phyloP scores from a whole-genome alignment of 495 filamentous ascomycete genomes.

The Hyaloscypha finlandica region DNA sequence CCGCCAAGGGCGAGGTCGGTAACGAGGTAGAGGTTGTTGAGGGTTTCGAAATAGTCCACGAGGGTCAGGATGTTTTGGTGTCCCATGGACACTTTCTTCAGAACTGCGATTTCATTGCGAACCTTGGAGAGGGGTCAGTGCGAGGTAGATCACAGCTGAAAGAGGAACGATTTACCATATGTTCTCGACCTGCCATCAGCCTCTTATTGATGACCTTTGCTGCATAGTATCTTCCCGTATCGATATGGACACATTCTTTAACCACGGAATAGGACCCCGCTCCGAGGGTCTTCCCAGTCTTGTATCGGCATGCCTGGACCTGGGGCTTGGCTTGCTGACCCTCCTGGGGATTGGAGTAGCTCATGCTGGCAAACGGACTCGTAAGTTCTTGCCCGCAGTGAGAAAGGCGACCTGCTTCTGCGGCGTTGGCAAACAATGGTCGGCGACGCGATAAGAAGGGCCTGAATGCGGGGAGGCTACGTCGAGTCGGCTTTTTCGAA shows the following conservation, averaged over 20 bases:
- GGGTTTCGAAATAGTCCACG: slow-evolving; percentile 98
- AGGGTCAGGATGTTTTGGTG: slow-evolving; percentile 97
- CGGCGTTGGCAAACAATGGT: background rate
- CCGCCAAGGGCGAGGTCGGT: slow-evolving; percentile 96
- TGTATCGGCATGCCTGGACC: slow-evolving; percentile 74
- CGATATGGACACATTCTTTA: slow-evolving; percentile 99
- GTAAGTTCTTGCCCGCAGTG: background rate
- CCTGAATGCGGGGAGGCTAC: background rate
- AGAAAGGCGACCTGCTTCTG: background rate
- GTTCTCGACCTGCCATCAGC: slow-evolving; percentile 94
- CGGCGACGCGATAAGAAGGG: background rate
- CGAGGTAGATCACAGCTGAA: background rate
- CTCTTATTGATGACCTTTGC: slow-evolving; percentile 99
- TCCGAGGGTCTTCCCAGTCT: slow-evolving; percentile 96
- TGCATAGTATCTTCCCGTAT: slow-evolving; percentile 96
- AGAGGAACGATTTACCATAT: slow-evolving; percentile 70
- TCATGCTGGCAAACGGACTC: slow-evolving; percentile 15
- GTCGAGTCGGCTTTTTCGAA: background rate
- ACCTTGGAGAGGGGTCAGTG: slow-evolving; percentile 56
- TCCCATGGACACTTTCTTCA: slow-evolving; percentile 96
- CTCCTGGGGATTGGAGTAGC: slow-evolving; percentile 25
- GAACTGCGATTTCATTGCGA: slow-evolving; percentile 95
- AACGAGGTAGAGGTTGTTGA: slow-evolving; percentile 98
- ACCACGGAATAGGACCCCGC: slow-evolving; percentile 97
- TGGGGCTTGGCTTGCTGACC: slow-evolving; percentile 36